Conservation (phyloP, 805 yeast species). For the Tetrapisispora taiwanensis region DNA sequence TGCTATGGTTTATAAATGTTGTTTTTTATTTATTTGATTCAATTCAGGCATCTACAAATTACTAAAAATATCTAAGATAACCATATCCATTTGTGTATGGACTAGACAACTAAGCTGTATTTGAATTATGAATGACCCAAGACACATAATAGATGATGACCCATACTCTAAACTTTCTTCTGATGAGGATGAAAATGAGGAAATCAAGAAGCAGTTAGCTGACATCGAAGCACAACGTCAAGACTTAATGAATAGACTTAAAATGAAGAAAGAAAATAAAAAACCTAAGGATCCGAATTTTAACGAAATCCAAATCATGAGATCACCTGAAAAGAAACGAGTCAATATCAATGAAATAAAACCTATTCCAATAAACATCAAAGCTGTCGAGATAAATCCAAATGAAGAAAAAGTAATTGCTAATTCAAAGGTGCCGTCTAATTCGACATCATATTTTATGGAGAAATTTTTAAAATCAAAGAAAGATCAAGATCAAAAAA, state of each 20-base stretch:
- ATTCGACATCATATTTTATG: slow-evolving; percentile 27
- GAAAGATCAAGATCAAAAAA: slow-evolving; percentile 16
- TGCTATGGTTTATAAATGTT: too few species aligned
- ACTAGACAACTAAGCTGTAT: too few species aligned
- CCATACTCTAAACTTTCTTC: slow-evolving; percentile 15
- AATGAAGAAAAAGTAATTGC: slow-evolving; percentile 8
- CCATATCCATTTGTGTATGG: too few species aligned
- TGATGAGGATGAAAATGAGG: slow-evolving; percentile 17
- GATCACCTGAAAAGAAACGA: slow-evolving; percentile 24
- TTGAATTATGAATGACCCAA: slow-evolving; percentile 21
- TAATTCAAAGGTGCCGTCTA: slow-evolving; percentile 2
- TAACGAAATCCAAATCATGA: slow-evolving; percentile 16
- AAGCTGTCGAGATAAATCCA: slow-evolving; percentile 2
- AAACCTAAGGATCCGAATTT: slow-evolving; percentile 17
- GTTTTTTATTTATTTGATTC: too few species aligned
- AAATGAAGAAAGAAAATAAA: slow-evolving; percentile 10
- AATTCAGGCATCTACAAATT: too few species aligned
- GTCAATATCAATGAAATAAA: background rate
- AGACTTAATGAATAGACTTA: slow-evolving; percentile 20
- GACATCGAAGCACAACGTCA: slow-evolving; percentile 20
- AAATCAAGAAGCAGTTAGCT: slow-evolving; percentile 14
- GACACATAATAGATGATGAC: slow-evolving; percentile 15
- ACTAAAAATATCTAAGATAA: too few species aligned
- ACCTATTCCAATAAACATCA: background rate
- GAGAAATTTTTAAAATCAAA: slow-evolving; percentile 23